A percentile compares a stretch with the other conserved stretches of the same genome.
phyloP scores from a whole-genome alignment of 2,329 filamentous ascomycete genomes.

The Fusarium coicis region DNA sequence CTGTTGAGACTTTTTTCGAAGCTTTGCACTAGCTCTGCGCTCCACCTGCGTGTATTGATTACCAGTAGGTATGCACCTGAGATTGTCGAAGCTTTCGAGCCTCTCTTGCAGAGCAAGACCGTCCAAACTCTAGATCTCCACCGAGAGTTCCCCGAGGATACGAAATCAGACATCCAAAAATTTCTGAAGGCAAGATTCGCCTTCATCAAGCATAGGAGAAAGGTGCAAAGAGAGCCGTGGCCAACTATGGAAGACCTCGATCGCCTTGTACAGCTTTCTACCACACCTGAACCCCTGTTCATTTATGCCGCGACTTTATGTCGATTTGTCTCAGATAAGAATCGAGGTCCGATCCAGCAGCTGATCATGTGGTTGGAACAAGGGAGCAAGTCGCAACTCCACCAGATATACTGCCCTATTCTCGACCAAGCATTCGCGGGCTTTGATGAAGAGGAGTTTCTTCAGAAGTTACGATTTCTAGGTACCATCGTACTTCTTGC shows the following conservation, averaged over 20 bases:
- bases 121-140: fast-evolving
- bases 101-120: background rate
- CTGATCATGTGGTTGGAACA: background rate
- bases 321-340: background rate
- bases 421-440: background rate
- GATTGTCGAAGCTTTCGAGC: background rate
- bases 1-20: fast-evolving
- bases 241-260: fast-evolving
- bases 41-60: fast-evolving
- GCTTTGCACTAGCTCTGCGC: background rate
- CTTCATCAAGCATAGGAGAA: background rate
- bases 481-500: background rate
- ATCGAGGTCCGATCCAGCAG: background rate
- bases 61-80: background rate
- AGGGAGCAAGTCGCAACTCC: background rate
- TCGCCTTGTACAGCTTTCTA: background rate
- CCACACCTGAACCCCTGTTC: background rate
- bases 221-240: background rate
- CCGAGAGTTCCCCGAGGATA: fast-evolving
- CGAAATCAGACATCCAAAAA: fast-evolving
- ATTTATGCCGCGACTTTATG: background rate
- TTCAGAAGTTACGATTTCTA: fast-evolving
- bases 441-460: fast-evolving
- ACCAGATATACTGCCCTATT: background rate
- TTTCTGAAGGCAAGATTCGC: background rate